Conservation (phyloP, 1,284 basidiomycete genomes). For the Trichosporon faecale region DNA sequence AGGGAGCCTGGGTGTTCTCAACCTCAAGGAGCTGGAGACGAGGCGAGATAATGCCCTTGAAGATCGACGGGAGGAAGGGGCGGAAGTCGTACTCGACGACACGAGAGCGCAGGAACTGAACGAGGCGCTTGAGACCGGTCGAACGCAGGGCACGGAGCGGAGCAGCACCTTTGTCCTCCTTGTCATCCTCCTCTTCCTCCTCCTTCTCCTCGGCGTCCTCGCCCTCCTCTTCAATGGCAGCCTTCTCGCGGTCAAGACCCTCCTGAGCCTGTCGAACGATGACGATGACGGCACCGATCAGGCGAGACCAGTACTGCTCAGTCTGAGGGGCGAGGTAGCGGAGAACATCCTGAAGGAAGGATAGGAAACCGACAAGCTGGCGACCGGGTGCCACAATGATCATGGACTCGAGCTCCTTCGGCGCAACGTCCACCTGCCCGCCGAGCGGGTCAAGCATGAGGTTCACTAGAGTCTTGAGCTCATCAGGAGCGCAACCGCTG, state of each 20-base stretch:
- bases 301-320: conserved; percentile 65
- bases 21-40: conserved; percentile 69
- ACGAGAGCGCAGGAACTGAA: conserved; percentile 74
- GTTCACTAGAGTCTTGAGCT: conserved; percentile 75
- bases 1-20: conserved; percentile 91
- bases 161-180: conserved; percentile 49
- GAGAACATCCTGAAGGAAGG: conserved; percentile 77
- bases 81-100: conserved; percentile 70
- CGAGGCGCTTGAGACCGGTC: conserved; percentile 77
- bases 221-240: conserved; percentile 53
- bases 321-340: conserved; percentile 73
- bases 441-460: conserved; percentile 83
- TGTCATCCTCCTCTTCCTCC: conserved; percentile 51
- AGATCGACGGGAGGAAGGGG: conserved; percentile 67
- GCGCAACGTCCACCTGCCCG: conserved; percentile 10
- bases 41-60: conserved; percentile 73
- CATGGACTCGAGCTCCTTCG: conserved; percentile 17
- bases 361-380: conserved; percentile 79
- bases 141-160: conserved; percentile 68
- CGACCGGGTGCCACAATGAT: conserved; percentile 58
- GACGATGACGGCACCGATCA: conserved; percentile 66
- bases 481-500: conserved; percentile 66
- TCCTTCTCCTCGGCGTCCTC: conserved; percentile 43
- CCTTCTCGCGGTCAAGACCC: conserved; percentile 53
- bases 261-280: conserved; percentile 65